Evolutionary conservation across 176 grass and related monocot genomes (phyloP).

Genomic region (Tuctoria greenei): DNA sequence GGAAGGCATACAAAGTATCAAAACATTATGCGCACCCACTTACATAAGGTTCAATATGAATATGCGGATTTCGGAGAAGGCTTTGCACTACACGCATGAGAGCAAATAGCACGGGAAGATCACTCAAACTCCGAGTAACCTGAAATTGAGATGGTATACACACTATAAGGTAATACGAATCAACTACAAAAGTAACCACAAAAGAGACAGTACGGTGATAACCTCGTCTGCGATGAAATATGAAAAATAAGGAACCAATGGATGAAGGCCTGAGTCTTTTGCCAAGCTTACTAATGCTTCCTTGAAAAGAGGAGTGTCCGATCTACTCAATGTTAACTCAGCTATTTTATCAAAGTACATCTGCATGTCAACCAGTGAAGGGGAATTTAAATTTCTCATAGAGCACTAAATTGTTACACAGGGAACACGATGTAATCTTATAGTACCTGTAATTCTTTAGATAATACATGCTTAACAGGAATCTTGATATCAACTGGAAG

Average conservation of each 20-base stretch:
- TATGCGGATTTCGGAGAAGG: conserved; percentile 87
- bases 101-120: conserved; percentile 88
- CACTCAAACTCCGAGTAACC: conserved; percentile 78
- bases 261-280: conserved; percentile 89
- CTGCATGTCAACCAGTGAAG: conserved; percentile 53
- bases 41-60: conserved; percentile 99
- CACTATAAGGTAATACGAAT: conserved; percentile 24
- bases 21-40: conserved; percentile 34
- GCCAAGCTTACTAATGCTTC: conserved; percentile 94
- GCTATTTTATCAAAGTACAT: conserved; percentile 97
- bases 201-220: conserved; percentile 10
- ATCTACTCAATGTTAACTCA: conserved; percentile 79
- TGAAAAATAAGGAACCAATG: conserved; percentile 91
- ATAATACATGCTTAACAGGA: conserved; percentile 96
- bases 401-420: conserved; percentile 9
- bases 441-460: conserved; percentile 78
- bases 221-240: conserved; percentile 94
- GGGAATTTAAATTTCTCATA: conserved; percentile 31
- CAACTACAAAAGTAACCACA: neutral
- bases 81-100: conserved; percentile 84
- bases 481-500: conserved; percentile 84
- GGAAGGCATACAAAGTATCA: neutral
- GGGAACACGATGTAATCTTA: neutral
- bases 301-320: conserved; percentile 63
- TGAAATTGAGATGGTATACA: conserved; percentile 44